A percentile compares a stretch with the other conserved stretches of the same genome.
Evolutionary conservation across 2,329 filamentous ascomycete genomes (phyloP).

Genomic region (Diaporthe velutina): DNA sequence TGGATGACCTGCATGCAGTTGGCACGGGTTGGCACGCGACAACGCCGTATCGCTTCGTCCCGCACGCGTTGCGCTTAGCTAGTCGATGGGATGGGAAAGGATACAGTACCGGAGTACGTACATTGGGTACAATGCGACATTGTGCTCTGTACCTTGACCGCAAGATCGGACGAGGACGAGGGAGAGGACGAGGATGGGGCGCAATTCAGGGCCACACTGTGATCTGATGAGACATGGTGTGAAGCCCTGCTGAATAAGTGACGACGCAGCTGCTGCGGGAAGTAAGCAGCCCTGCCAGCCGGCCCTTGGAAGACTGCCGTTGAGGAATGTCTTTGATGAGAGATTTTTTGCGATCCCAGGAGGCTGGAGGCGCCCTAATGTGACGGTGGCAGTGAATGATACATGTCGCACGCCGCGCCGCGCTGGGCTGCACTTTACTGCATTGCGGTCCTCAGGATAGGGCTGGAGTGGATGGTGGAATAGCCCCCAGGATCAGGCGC

Average conservation of each 20-base stretch:
- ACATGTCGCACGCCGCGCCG: conserved; percentile 10
- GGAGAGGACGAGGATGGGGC: conserved; percentile 16
- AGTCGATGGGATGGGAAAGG: conserved; percentile 14
- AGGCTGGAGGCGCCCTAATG: conserved; percentile 32
- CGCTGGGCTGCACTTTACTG: background rate
- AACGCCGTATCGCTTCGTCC: conserved; percentile 17
- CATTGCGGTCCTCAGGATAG: conserved; percentile 18
- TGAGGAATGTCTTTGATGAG: background rate
- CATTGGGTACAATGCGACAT: conserved; percentile 13
- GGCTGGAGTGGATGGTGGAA: conserved; percentile 31
- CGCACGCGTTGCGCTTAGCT: conserved; percentile 32
- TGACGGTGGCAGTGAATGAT: conserved; percentile 29
- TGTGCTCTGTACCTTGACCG: conserved; percentile 13
- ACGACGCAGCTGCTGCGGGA: conserved; percentile 3
- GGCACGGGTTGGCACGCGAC: conserved; percentile 34
- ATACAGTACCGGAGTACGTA: conserved; percentile 1
- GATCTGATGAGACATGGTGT: conserved; percentile 25
- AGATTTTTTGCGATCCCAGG: conserved; percentile 20
- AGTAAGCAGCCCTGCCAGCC: conserved; percentile 30
- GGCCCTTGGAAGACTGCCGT: background rate
- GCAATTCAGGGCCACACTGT: conserved; percentile 18
- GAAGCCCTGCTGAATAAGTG: conserved; percentile 33
- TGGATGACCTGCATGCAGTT: conserved; percentile 28
- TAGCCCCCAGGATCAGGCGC: conserved; percentile 28
- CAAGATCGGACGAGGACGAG: conserved; percentile 20